Evolutionary conservation across 805 yeast genomes (phyloP).

Genomic region (Candida saitoana): DNA sequence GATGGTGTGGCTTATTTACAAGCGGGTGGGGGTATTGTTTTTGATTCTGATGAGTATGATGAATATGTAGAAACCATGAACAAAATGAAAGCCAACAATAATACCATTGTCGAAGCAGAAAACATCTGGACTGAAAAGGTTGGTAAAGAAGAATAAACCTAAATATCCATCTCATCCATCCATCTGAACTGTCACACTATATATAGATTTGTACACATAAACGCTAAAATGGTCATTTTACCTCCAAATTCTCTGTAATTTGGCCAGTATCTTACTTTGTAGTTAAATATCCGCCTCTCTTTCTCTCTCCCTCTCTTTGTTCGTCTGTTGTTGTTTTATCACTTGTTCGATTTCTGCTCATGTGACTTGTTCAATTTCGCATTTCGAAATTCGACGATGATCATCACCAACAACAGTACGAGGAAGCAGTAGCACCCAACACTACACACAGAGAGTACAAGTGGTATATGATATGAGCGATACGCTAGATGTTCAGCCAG

Average conservation of each 20-base stretch:
- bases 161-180: background rate
- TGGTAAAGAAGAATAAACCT: slow-evolving; percentile 11
- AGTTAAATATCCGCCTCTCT: too few species aligned
- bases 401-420: background rate
- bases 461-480: slow-evolving; percentile 1
- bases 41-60: slow-evolving; percentile 90
- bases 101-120: slow-evolving; percentile 91
- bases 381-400: background rate
- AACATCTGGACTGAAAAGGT: slow-evolving; percentile 57
- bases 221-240: background rate
- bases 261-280: background rate
- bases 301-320: background rate
- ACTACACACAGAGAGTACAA: background rate
- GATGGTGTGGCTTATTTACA: slow-evolving; percentile 88
- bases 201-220: background rate
- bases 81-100: slow-evolving; percentile 91
- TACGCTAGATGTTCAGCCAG: background rate
- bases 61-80: slow-evolving; percentile 96
- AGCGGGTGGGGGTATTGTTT: slow-evolving; percentile 99
- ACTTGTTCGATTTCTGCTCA: background rate
- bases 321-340: background rate
- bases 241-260: background rate
- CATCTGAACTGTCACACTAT: too few species aligned
- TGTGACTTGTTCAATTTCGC: background rate
- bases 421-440: too few species aligned